A percentile compares a stretch with the other conserved stretches of the same genome.
Evolutionary conservation across 2,329 filamentous ascomycete species (phyloP).

Genomic region (Fusarium sp.): DNA sequence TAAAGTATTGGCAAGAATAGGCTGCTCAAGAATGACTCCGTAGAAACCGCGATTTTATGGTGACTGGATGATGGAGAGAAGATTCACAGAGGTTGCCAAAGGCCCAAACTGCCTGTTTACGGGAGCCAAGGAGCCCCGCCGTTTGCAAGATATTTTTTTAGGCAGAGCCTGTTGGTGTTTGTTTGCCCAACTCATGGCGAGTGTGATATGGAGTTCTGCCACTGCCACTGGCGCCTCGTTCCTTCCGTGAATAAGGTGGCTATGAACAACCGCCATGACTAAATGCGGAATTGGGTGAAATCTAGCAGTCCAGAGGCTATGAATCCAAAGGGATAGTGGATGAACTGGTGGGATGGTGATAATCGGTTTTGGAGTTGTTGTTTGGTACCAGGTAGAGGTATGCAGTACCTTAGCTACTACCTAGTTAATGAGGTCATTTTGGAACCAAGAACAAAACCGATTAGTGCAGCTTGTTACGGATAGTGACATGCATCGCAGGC

Average conservation of each 20-base stretch:
- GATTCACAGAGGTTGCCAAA: neutral
- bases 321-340: neutral
- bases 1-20: neutral
- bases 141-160: neutral
- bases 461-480: neutral
- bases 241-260: neutral
- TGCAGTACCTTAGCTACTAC: too few relatives aligned
- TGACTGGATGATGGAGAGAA: neutral
- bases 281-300: neutral
- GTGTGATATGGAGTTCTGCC: constrained; percentile 7
- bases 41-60: neutral
- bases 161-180: constrained; percentile 6
- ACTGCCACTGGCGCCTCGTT: constrained; percentile 4
- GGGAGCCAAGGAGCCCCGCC: neutral
- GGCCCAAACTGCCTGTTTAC: neutral
- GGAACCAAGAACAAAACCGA: neutral
- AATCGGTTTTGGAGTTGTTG: neutral
- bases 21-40: neutral
- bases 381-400: neutral
- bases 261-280: neutral
- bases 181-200: constrained; percentile 12
- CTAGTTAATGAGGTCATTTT: constrained; percentile 33
- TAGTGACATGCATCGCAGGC: constrained; percentile 24
- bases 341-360: neutral
- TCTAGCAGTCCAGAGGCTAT: too few relatives aligned